A percentile compares a stretch with the other conserved stretches of the same genome.
These are phyloP conservation scores for Malassezia restricta DNA, from an alignment of 1,284 basidiomycete genomes.

Conservation along the genomic window DNA sequence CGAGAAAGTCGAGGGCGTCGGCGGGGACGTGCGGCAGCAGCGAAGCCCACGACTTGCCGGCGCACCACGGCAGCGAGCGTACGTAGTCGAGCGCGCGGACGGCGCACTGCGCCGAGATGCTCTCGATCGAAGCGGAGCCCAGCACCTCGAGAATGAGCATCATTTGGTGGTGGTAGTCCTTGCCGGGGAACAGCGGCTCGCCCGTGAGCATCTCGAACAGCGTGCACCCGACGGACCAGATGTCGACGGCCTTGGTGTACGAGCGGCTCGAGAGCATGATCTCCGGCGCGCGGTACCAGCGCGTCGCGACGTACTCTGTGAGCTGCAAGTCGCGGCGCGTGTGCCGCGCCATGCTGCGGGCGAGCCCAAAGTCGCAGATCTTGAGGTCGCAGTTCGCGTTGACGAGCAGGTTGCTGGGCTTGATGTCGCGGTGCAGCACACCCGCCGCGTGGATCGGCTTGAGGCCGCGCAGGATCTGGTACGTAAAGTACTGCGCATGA, in stretches of 20 bases:
- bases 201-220: constrained; percentile 91
- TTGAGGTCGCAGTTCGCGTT: constrained; percentile 85
- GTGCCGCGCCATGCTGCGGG: constrained; percentile 17
- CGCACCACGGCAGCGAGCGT: constrained; percentile 62
- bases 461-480: constrained; percentile 75
- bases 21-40: constrained; percentile 18
- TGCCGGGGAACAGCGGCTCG: constrained; percentile 85
- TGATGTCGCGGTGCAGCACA: constrained; percentile 87
- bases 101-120: constrained; percentile 74
- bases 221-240: constrained; percentile 91
- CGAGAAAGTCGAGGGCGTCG: constrained; percentile 74
- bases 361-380: constrained; percentile 31
- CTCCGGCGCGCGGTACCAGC: constrained; percentile 36
- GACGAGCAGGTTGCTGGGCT: constrained; percentile 85
- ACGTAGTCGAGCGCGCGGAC: constrained; percentile 78
- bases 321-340: constrained; percentile 23
- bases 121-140: constrained; percentile 80
- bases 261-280: constrained; percentile 31
- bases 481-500: constrained; percentile 44
- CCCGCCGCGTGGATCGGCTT: constrained; percentile 88
- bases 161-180: constrained; percentile 87
- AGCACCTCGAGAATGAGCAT: constrained; percentile 79
- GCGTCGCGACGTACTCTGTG: constrained; percentile 38
- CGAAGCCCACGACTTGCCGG: constrained; percentile 47
- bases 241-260: constrained; percentile 41